phyloP scores from a whole-genome alignment of 2,329 filamentous ascomycete genomes.

The Colletotrichum godetiae region DNA sequence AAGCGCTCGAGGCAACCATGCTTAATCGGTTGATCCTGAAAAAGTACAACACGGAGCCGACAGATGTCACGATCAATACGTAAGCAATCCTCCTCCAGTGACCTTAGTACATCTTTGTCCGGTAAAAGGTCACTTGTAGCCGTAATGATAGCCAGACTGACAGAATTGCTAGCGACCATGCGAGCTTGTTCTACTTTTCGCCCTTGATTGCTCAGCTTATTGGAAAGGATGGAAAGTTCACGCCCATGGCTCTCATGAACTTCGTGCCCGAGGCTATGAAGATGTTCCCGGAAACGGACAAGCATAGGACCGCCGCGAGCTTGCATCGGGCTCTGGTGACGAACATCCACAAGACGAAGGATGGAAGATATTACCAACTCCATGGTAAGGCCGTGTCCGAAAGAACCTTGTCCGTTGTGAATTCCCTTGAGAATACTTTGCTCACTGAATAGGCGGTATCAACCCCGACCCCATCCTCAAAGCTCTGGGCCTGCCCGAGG shows the following conservation, averaged over 20 bases:
- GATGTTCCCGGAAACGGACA: slow-evolving; percentile 28
- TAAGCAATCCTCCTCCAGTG: slow-evolving; percentile 29
- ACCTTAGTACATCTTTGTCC: neutral
- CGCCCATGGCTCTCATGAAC: slow-evolving; percentile 27
- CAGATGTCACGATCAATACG: slow-evolving; percentile 59
- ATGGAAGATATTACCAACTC: slow-evolving; percentile 40
- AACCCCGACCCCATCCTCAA: slow-evolving; percentile 36
- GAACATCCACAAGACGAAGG: slow-evolving; percentile 42
- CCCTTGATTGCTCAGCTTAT: slow-evolving; percentile 22
- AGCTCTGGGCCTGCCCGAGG: slow-evolving; percentile 35
- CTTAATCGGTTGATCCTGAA: slow-evolving; percentile 54
- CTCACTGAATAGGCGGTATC: slow-evolving; percentile 21
- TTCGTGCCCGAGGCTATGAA: slow-evolving; percentile 22
- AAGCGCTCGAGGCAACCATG: slow-evolving; percentile 59
- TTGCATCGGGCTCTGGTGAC: slow-evolving; percentile 31
- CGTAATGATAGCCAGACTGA: neutral
- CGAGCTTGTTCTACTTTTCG: slow-evolving; percentile 31
- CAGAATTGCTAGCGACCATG: slow-evolving; percentile 29
- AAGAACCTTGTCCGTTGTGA: no score
- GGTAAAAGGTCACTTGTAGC: neutral
- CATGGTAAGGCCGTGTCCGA: slow-evolving; percentile 26
- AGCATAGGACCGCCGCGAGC: slow-evolving; percentile 16
- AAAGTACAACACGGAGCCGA: slow-evolving; percentile 55
- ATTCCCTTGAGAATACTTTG: neutral
- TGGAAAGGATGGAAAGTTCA: slow-evolving; percentile 20